phyloP scores from a whole-genome alignment of 2,329 filamentous ascomycete species.

The Stagonosporopsis rhizophila region DNA sequence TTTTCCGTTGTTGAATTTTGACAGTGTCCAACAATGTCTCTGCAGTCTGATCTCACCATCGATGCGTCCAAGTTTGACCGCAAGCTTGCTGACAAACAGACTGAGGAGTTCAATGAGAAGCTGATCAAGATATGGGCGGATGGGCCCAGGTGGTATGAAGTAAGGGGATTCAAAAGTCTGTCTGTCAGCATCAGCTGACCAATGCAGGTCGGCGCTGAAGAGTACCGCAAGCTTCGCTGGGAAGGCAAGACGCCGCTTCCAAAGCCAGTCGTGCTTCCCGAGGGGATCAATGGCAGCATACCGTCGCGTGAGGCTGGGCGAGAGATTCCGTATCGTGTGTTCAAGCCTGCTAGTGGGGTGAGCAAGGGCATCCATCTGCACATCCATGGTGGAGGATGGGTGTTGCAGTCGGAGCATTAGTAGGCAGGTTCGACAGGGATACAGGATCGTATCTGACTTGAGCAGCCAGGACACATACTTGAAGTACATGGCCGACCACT shows the following conservation, averaged over 20 bases:
- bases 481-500: conserved; percentile 58
- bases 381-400: conserved; percentile 63
- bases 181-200: background rate
- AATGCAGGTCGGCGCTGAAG: conserved; percentile 58
- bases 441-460: conserved; percentile 3
- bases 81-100: conserved; percentile 50
- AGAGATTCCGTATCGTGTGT: conserved; percentile 60
- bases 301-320: conserved; percentile 61
- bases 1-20: background rate
- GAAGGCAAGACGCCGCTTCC: conserved; percentile 62
- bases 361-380: conserved; percentile 60
- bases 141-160: conserved; percentile 61
- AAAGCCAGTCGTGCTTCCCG: conserved; percentile 54
- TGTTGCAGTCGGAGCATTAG: conserved; percentile 52
- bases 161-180: conserved; percentile 22
- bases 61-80: conserved; percentile 55
- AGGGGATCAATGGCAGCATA: conserved; percentile 56
- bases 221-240: conserved; percentile 62
- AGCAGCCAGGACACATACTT: conserved; percentile 57
- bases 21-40: conserved; percentile 27
- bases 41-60: conserved; percentile 52
- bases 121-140: conserved; percentile 53
- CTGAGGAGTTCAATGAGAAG: conserved; percentile 54
- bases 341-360: conserved; percentile 57
- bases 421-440: conserved; percentile 26